These are phyloP conservation scores for Stephania cephalantha DNA, from an alignment of 164 flowering plant species.

Conservation along the genomic window DNA sequence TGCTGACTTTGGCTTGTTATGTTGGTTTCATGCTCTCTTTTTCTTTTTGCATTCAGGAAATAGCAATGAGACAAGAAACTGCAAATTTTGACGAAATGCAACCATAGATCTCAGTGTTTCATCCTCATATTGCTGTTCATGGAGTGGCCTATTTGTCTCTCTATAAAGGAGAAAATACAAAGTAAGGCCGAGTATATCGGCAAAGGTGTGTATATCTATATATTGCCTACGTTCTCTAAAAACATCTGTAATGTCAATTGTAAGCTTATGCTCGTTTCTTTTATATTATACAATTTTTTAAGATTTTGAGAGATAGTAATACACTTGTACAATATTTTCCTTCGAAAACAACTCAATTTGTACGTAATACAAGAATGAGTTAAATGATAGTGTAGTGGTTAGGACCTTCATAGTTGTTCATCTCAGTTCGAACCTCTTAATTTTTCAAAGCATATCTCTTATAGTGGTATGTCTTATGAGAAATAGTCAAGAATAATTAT, in stretches of 20 bases:
- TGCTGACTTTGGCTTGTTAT: constrained; percentile 1
- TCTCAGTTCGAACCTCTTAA: too few relatives aligned
- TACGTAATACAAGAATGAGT: too few relatives aligned
- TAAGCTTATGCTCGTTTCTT: neutral
- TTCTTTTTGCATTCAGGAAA: constrained; percentile 37
- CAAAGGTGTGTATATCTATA: neutral
- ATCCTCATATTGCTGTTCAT: neutral
- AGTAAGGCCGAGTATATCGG: neutral
- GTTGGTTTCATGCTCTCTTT: neutral
- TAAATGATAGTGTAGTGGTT: too few relatives aligned
- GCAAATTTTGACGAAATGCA: constrained; percentile 15
- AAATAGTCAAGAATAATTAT: too few relatives aligned
- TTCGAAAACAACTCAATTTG: too few relatives aligned
- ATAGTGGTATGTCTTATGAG: too few relatives aligned
- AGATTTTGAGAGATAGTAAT: too few relatives aligned
- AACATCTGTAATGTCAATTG: neutral
- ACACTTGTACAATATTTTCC: too few relatives aligned
- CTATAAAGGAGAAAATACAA: neutral
- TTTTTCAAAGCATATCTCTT: too few relatives aligned
- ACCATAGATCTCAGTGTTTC: neutral
- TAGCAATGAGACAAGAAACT: constrained; percentile 40
- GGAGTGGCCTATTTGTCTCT: neutral
- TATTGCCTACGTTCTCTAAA: neutral
- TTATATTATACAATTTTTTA: neutral
- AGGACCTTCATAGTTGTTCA: too few relatives aligned